Conservation (phyloP, 1,139 yeast species). For the Debaryomyces udenii region DNA sequence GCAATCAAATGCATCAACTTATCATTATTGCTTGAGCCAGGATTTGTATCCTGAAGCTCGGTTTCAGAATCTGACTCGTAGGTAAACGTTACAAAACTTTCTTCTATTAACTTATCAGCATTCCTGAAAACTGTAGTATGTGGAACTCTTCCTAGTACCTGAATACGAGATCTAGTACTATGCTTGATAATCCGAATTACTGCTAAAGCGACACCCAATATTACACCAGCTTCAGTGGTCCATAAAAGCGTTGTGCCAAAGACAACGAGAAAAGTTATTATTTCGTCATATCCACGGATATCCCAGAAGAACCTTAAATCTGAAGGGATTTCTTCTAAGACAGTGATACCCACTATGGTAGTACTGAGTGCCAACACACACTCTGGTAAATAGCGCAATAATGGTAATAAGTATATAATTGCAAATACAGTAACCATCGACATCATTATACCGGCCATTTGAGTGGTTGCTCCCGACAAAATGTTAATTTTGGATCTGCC, state of each 20-base stretch:
- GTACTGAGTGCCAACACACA: constrained; percentile 39
- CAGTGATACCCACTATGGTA: constrained; percentile 40
- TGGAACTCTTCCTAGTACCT: constrained; percentile 37
- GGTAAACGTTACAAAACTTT: constrained; percentile 25
- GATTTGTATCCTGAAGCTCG: constrained; percentile 8
- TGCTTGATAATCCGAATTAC: constrained; percentile 31
- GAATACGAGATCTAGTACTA: constrained; percentile 35
- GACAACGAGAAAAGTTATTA: constrained; percentile 26
- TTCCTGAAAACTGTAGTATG: constrained; percentile 35
- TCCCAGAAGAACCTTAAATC: constrained; percentile 34
- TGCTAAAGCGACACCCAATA: constrained; percentile 32
- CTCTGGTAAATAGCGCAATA: constrained; percentile 32
- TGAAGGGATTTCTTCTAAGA: constrained; percentile 35
- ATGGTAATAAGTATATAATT: constrained; percentile 28
- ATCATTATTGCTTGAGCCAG: constrained; percentile 10
- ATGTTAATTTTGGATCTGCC: constrained; percentile 41
- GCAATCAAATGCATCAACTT: constrained; percentile 25
- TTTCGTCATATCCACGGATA: constrained; percentile 36
- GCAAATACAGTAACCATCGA: constrained; percentile 27
- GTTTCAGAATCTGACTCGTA: too few relatives aligned
- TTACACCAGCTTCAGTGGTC: constrained; percentile 39
- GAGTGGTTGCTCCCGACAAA: constrained; percentile 38
- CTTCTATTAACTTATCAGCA: constrained; percentile 40
- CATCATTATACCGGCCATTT: constrained; percentile 36
- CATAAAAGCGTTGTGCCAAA: constrained; percentile 32